Evolutionary conservation across 1,139 yeast species (phyloP).

Genomic region (Yamadazyma membranifaciens): DNA sequence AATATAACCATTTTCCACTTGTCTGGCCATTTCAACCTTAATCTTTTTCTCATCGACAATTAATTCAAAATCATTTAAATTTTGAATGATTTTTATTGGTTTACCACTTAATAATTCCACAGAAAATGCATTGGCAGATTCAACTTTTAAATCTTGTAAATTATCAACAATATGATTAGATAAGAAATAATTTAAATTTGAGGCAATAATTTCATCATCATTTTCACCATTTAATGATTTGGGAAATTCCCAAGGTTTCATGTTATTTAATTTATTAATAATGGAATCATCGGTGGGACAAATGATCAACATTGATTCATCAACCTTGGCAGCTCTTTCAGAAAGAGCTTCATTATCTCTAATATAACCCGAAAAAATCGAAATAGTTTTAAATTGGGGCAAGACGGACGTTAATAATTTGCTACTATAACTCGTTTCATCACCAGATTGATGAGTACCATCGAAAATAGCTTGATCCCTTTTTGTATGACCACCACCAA

Average conservation of each 20-base stretch:
- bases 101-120: slow-evolving; percentile 36
- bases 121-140: slow-evolving; percentile 14
- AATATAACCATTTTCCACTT: slow-evolving; percentile 60
- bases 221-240: slow-evolving; percentile 31
- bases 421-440: slow-evolving; percentile 7
- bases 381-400: slow-evolving; percentile 44
- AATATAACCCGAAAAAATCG: slow-evolving; percentile 55
- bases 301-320: slow-evolving; percentile 46
- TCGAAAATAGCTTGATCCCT: slow-evolving; percentile 15
- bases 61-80: slow-evolving; percentile 28
- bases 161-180: slow-evolving; percentile 47
- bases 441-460: slow-evolving; percentile 9
- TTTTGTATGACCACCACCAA: slow-evolving; percentile 4
- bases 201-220: slow-evolving; percentile 37
- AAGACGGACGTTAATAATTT: slow-evolving; percentile 21
- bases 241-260: slow-evolving; percentile 76
- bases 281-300: slow-evolving; percentile 64
- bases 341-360: slow-evolving; percentile 50
- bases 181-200: slow-evolving; percentile 52
- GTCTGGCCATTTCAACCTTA: slow-evolving; percentile 38
- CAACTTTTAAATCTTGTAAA: slow-evolving; percentile 17
- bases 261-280: slow-evolving; percentile 24
- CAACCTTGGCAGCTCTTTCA: slow-evolving; percentile 35
- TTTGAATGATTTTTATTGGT: slow-evolving; percentile 37
- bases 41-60: slow-evolving; percentile 16